phyloP scores from a whole-genome alignment of 2,329 filamentous ascomycete species.

The Paraconiothyrium brasiliense region DNA sequence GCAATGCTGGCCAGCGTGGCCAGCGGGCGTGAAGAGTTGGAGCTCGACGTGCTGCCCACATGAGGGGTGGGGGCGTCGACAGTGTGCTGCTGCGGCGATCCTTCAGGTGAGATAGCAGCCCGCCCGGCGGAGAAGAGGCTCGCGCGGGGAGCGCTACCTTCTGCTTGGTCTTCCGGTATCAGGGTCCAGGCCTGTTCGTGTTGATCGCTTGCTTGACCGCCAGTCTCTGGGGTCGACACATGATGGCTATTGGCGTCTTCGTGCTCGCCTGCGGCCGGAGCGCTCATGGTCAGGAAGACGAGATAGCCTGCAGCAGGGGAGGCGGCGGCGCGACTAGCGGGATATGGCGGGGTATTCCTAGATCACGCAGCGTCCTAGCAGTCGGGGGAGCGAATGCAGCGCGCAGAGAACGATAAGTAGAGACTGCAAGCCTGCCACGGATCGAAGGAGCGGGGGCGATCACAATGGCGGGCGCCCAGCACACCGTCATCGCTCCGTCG shows the following conservation, averaged over 20 bases:
- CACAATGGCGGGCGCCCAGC: too few species aligned
- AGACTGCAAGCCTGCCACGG: slow-evolving; percentile 1
- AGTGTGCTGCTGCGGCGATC: slow-evolving; percentile 20
- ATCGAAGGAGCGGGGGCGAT: slow-evolving; percentile 1
- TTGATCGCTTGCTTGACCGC: slow-evolving; percentile 1
- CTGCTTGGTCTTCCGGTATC: slow-evolving; percentile 17
- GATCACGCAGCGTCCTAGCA: slow-evolving; percentile 5
- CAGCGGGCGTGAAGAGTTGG: slow-evolving; percentile 42
- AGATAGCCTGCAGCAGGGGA: slow-evolving; percentile 11
- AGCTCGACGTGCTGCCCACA: slow-evolving; percentile 24
- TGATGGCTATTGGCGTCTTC: slow-evolving; percentile 19
- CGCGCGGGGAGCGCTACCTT: slow-evolving; percentile 29
- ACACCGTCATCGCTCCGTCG: background rate
- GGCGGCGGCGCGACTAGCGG: slow-evolving; percentile 9
- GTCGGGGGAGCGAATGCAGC: slow-evolving; percentile 7
- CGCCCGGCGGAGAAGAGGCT: slow-evolving; percentile 41
- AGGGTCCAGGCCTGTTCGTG: slow-evolving; percentile 21
- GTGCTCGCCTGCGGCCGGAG: slow-evolving; percentile 18
- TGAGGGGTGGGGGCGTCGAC: slow-evolving; percentile 20
- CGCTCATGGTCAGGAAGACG: slow-evolving; percentile 20
- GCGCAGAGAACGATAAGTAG: slow-evolving; percentile 11
- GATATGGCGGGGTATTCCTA: background rate
- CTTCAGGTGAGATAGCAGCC: slow-evolving; percentile 28
- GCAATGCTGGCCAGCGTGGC: slow-evolving; percentile 35
- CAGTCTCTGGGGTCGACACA: slow-evolving; percentile 11